Evolutionary conservation across 2,329 filamentous ascomycete species (phyloP), one percentile per base, ranked within the genome.

Genomic region (Gyromitra esculenta): DNA sequence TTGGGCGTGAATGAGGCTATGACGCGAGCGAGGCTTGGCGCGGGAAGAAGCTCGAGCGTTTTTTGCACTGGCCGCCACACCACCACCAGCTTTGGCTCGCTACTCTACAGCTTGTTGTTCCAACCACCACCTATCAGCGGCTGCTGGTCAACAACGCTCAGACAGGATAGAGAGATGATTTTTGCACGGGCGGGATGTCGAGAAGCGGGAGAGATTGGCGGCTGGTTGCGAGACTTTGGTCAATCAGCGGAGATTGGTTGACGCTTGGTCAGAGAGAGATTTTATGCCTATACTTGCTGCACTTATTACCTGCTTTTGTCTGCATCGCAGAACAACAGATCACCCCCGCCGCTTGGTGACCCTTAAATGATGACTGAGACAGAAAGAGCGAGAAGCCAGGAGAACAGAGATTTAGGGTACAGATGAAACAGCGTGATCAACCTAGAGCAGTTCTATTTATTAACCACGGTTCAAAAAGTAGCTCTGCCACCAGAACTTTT

Each of bases 21-120:
- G 69, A 73, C 69, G 69, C 69, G 69, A 64, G 52, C 60, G 13
- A 37, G 62, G 25, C 69, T 73, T 73, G 69, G 69, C 69, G 41
- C 69, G 69, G 69, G 62, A 73, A 73, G 69, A 66, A 41, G 69
- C 69, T 66, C 69, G 60, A 73, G 60, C 68, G 59, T 63, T 72
- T 64, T 72, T 72, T 64, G 67, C 67, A 63, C 57, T 63, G 67
- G 57, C 57, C 67, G 45, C 68, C 45, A 72, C 69, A 39, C 59
- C 18, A 25, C 13, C 57, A 43, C 57, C 37, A n/a, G 31, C 35
- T 45, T 43, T 62, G 43, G n/a, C 52, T 57, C 35, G 45, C 21
- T 25, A 56, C 7, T 9, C 13, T 25, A 56, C 15, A n/a, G 39
- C 54, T 50, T 18, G 50, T 35, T 45, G 66, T 39, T 37, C 60